Base-by-base conservation (phyloP, 2,329 filamentous ascomycete genomes). In the Pyricularia sp. region DNA sequence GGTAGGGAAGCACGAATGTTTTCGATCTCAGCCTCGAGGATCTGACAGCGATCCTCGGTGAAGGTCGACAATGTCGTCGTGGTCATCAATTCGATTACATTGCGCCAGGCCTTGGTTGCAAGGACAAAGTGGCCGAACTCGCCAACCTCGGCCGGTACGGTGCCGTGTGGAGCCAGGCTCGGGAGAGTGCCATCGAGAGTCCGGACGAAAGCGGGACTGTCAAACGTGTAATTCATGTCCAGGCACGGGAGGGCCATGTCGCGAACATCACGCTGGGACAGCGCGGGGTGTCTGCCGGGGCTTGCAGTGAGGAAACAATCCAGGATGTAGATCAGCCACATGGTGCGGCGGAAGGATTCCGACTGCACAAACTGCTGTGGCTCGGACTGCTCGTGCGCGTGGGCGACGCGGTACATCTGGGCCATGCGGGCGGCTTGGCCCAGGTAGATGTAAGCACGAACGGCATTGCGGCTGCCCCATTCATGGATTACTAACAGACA, bases 401-500 rank as follows among this genome's bases (percentile, higher is more conserved):
- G 84, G 64, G 88, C 82, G 69, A 88, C 84, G 71, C 85, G 82
- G 73, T 85, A 87, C 86, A 88, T 88, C 78, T 88, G 86, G 36
- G 86, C 82, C 85, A 88, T 88, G 70, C 86, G 84, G n/a, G 85
- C 83, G 36, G 86, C 86, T 74, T 88, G 86, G 71, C 86, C 86
- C 28, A 88, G 81, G 74, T 88, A 88, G 75, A 87, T 84, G 79
- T 88, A 88, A 71, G 86, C 86, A 23, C 86, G 85, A 33, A 88
- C 85, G 55, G 86, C 86, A 75, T 87, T 88, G 61, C 86, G 79
- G 69, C 83, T 84, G 65, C 86, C 86, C 86, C 86, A 88, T 77
- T 88, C 86, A 72, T 88, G 86, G 68, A 88, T 86, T 72, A 87
- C 84, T 72, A 88, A 78, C 68, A 88, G 80, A 77, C 86, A 88